These are phyloP conservation scores for Alternaria conjuncta DNA, from an alignment of 2,329 filamentous ascomycete genomes.

Conservation along the genomic window DNA sequence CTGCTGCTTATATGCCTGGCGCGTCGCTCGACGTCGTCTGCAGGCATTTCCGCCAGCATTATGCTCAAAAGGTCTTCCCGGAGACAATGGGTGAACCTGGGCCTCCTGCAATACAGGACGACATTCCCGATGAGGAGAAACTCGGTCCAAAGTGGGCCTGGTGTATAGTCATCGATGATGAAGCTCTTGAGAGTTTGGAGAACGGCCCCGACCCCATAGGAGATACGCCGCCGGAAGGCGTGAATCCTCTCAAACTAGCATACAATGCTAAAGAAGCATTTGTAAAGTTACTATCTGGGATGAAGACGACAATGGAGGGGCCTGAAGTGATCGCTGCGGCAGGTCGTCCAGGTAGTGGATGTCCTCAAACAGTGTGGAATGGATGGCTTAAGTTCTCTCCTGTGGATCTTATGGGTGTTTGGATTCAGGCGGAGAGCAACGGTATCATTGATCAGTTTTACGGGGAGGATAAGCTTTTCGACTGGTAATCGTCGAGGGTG, in stretches of 20 bases:
- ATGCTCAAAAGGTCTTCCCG: neutral
- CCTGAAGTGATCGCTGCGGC: neutral
- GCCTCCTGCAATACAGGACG: neutral
- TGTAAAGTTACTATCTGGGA: conserved; percentile 4
- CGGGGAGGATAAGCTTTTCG: neutral
- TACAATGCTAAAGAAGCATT: neutral
- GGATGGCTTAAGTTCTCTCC: conserved; percentile 6
- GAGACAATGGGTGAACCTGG: neutral
- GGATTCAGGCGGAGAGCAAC: neutral
- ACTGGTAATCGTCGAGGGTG: neutral
- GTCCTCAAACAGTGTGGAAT: neutral
- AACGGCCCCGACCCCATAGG: conserved; percentile 9
- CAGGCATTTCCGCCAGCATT: conserved; percentile 7
- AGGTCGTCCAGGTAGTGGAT: neutral
- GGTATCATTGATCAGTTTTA: neutral
- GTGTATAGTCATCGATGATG: conserved; percentile 9
- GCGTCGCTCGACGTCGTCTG: conserved; percentile 10
- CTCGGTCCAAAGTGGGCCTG: conserved; percentile 3
- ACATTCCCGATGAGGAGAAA: conserved; percentile 1
- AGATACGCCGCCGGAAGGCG: conserved; percentile 4
- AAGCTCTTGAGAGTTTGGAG: conserved; percentile 7
- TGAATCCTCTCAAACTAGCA: neutral
- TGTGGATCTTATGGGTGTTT: conserved; percentile 1
- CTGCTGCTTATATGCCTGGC: conserved; percentile 7
- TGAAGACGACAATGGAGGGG: neutral